These are phyloP conservation scores for Protomyces inundatus DNA, from an alignment of 1,139 yeast species.

Conservation along the genomic window DNA sequence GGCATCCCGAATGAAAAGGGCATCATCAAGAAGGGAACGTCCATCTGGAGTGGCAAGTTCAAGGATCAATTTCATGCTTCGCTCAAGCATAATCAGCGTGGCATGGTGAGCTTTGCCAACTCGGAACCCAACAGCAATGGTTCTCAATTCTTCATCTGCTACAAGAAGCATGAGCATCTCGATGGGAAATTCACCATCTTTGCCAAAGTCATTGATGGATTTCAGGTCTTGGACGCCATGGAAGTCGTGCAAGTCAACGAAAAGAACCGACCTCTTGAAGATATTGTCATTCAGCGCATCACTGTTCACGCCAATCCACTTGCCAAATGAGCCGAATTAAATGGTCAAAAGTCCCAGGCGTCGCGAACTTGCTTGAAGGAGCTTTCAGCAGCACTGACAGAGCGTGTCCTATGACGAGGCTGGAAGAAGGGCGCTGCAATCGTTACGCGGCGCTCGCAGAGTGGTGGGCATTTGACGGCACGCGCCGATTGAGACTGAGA, in stretches of 20 bases:
- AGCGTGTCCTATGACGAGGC: neutral
- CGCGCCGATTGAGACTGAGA: too few species aligned
- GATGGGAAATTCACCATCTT: slow-evolving; percentile 57
- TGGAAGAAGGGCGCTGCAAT: neutral
- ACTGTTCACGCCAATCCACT: slow-evolving; percentile 44
- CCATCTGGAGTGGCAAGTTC: slow-evolving; percentile 49
- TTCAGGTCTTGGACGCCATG: slow-evolving; percentile 41
- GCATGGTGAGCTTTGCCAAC: slow-evolving; percentile 47
- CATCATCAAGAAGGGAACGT: slow-evolving; percentile 50
- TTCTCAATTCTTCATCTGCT: slow-evolving; percentile 46
- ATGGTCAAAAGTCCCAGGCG: neutral
- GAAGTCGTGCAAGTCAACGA: slow-evolving; percentile 43
- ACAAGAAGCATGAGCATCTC: slow-evolving; percentile 43
- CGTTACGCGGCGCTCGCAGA: neutral
- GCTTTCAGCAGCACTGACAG: neutral
- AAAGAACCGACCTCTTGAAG: slow-evolving; percentile 43
- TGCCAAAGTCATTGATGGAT: slow-evolving; percentile 48
- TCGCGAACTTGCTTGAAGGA: neutral
- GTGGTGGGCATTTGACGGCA: neutral
- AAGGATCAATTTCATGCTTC: slow-evolving; percentile 47
- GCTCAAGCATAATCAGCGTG: slow-evolving; percentile 44
- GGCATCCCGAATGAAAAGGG: slow-evolving; percentile 37
- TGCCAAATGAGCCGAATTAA: slow-evolving; percentile 31
- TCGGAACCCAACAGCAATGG: slow-evolving; percentile 46
- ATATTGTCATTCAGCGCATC: slow-evolving; percentile 41